Evolutionary conservation across 768 basidiomycete genomes (phyloP), one percentile per base, ranked within the genome.

Genomic region (Pilatotrama ljubarskyi): DNA sequence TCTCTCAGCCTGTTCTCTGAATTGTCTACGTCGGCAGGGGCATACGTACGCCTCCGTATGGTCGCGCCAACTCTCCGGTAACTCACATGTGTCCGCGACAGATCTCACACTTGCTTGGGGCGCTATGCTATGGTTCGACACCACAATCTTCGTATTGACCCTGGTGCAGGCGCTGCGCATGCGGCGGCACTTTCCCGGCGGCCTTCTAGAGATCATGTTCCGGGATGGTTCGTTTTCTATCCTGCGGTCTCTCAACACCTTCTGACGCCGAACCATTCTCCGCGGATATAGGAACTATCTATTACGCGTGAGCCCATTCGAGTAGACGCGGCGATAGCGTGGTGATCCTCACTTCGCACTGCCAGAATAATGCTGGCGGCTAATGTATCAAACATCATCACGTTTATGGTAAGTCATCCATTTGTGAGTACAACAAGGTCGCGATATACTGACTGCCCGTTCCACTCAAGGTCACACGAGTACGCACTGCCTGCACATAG

Each of bases 21-120:
- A 48, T 17, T 7, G 15, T n/a, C 6, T 2, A 9, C 20, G 3
- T 26, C 32, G 24, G 18, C 51, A 63, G 57, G 40, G 62, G 56
- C 41, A 54, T 50, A 22, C 58, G 62, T 63, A 51, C 37, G 61
- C 44, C 37, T 46, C 43, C 14, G 15, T 13, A 26, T 26, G 10
- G 15, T 22, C 15, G 26, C 18, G 24, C 11, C 13, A 44, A 48
- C 43, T 49, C 57, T 36, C 36, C 9, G n/a, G 13, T 7, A 15
- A 32, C 22, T 47, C 14, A 36, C 25, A 11, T 7, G 26, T n/a
- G 14, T 4, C 35, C 20, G 15, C 7, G 36, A 38, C 38, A 71
- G 70, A 62, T 29, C 36, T 65, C 36, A 58, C 53, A 1, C 14
- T 52, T n/a, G 66, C 60, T 2, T 65, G 64, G 64, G n/a, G 26